These are phyloP conservation scores for Jaapia argillacea DNA, from an alignment of 768 basidiomycete species.

Conservation along the genomic window DNA sequence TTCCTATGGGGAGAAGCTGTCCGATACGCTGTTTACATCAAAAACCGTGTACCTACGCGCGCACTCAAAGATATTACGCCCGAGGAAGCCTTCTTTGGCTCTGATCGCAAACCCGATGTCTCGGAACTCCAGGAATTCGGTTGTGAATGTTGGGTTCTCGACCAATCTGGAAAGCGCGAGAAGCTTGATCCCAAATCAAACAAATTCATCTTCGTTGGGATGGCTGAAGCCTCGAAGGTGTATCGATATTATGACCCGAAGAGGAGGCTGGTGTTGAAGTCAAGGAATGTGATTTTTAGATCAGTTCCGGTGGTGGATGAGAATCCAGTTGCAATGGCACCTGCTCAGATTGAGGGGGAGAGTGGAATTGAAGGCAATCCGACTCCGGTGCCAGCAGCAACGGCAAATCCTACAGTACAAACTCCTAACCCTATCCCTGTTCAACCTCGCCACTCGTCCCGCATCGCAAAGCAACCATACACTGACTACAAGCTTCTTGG, in stretches of 20 bases:
- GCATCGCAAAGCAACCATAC: too few species aligned
- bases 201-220: neutral
- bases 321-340: too few species aligned
- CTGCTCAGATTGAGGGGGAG: too few species aligned
- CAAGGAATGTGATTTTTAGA: neutral
- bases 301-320: too few species aligned
- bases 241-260: neutral
- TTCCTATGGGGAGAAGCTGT: constrained; percentile 15
- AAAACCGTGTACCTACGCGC: constrained; percentile 12
- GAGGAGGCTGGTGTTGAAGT: neutral
- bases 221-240: neutral
- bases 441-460: too few species aligned
- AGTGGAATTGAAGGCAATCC: too few species aligned
- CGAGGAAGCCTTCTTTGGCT: constrained; percentile 12
- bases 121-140: constrained; percentile 14
- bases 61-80: constrained; percentile 11
- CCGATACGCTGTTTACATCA: constrained; percentile 8
- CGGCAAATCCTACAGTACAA: too few species aligned
- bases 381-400: too few species aligned
- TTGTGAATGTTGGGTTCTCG: constrained; percentile 7
- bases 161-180: neutral
- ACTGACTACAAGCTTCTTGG: too few species aligned
- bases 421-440: too few species aligned
- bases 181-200: neutral
- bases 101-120: constrained; percentile 12